A percentile compares a stretch with the other conserved stretches of the same genome.
phyloP scores from a whole-genome alignment of 495 filamentous ascomycete genomes.

The Penicillium daleae region DNA sequence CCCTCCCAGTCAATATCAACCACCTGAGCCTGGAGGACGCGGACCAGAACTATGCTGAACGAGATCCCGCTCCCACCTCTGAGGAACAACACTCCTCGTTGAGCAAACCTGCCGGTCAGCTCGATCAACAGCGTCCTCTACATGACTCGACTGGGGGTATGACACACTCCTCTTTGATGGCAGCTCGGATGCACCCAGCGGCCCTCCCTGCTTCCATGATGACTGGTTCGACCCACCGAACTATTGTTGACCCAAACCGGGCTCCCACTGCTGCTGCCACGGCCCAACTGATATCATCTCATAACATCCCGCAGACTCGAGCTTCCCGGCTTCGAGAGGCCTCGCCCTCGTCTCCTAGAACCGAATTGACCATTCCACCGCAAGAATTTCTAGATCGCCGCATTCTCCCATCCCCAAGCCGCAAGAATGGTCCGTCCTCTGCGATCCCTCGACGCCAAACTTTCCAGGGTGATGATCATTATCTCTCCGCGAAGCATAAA shows the following conservation, averaged over 20 bases:
- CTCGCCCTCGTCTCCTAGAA: constrained; percentile 3
- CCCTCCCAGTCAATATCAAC: constrained; percentile 21
- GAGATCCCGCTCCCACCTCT: constrained; percentile 2
- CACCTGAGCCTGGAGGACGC: constrained; percentile 25
- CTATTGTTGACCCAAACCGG: constrained; percentile 16
- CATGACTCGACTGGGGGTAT: background rate
- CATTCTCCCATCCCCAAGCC: constrained; percentile 3
- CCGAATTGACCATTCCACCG: constrained; percentile 12
- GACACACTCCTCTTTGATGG: background rate
- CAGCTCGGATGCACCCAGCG: background rate
- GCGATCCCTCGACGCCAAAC: background rate
- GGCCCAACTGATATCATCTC: constrained; percentile 12
- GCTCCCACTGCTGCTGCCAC: constrained; percentile 8
- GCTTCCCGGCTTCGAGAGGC: constrained; percentile 7
- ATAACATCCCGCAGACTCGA: constrained; percentile 5
- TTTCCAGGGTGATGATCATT: constrained; percentile 3
- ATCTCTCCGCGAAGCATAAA: constrained; percentile 1
- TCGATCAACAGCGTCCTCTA: background rate
- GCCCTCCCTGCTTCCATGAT: constrained; percentile 3
- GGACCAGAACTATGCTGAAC: constrained; percentile 16
- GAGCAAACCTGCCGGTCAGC: background rate
- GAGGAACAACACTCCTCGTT: constrained; percentile 3
- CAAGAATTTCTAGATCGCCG: constrained; percentile 11
- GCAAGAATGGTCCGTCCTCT: constrained; percentile 18
- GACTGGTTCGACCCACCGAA: constrained; percentile 17